Percentiles rank a stretch among this genome's conserved stretches.
Conservation (phyloP, 2,329 filamentous ascomycete genomes). For the Fusarium pseudoanthophilum region DNA sequence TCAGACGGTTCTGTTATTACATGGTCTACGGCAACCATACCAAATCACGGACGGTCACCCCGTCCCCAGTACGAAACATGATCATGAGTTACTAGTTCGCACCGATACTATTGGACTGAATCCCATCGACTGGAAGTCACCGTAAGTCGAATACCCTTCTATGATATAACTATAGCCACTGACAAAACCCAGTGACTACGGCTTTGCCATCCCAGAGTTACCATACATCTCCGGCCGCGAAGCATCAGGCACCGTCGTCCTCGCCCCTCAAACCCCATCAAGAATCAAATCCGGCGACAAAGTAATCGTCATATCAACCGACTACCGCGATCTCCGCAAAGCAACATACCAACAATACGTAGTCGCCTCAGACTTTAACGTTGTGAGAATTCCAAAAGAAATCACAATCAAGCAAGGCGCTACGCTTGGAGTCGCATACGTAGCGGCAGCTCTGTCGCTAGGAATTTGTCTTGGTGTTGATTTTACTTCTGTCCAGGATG, state of each 20-base stretch:
- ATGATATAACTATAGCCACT: rapidly evolving
- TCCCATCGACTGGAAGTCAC: slow-evolving; percentile 80
- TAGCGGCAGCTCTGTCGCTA: slow-evolving; percentile 73
- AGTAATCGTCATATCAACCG: slow-evolving; percentile 75
- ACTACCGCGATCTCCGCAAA: slow-evolving; percentile 78
- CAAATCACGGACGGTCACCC: slow-evolving; percentile 55
- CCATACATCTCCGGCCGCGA: slow-evolving; percentile 78
- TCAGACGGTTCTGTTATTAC: slow-evolving; percentile 62
- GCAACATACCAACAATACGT: slow-evolving; percentile 78
- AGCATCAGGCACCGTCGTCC: slow-evolving; percentile 72
- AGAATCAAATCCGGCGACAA: slow-evolving; percentile 67
- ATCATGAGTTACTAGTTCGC: slow-evolving; percentile 69
- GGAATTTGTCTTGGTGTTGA: slow-evolving; percentile 77
- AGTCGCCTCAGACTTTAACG: slow-evolving; percentile 72
- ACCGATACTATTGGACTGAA: slow-evolving; percentile 76
- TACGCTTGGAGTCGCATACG: slow-evolving; percentile 76
- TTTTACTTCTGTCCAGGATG: slow-evolving; percentile 62
- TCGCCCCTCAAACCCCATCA: slow-evolving; percentile 49
- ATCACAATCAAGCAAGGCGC: slow-evolving; percentile 66
- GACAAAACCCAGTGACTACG: slow-evolving; percentile 65
- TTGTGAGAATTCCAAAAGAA: slow-evolving; percentile 67
- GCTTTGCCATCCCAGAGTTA: slow-evolving; percentile 74
- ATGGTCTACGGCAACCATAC: slow-evolving; percentile 62
- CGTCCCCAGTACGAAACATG: slow-evolving; percentile 53
- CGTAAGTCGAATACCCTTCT: slow-evolving; percentile 48